Conservation (phyloP, 768 basidiomycete species). For the Dacryopinax spathularia region DNA sequence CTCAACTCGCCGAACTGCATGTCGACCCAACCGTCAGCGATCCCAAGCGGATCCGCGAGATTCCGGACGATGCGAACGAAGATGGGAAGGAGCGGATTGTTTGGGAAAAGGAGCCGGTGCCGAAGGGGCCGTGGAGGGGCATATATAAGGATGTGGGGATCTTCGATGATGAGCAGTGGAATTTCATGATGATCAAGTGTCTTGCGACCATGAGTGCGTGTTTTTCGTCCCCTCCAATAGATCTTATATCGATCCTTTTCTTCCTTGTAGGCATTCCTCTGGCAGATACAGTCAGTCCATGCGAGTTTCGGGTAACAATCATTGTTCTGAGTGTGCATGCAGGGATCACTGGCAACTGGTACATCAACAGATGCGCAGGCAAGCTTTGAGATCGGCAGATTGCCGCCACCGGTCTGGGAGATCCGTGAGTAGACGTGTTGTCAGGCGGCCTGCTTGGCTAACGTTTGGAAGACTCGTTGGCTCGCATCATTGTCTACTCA, state of each 20-base stretch:
- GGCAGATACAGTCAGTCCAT: slow-evolving; percentile 34
- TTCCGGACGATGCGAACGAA: slow-evolving; percentile 55
- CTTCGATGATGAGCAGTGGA: slow-evolving; percentile 71
- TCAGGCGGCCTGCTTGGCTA: slow-evolving; percentile 9
- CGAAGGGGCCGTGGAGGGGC: slow-evolving; percentile 37
- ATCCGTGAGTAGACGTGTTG: slow-evolving; percentile 37
- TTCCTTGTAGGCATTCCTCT: slow-evolving; percentile 45
- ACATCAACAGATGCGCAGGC: slow-evolving; percentile 59
- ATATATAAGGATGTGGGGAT: slow-evolving; percentile 64
- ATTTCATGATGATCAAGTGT: slow-evolving; percentile 77
- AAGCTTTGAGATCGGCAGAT: slow-evolving; percentile 55
- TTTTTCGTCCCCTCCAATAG: slow-evolving; percentile 6
- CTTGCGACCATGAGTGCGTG: slow-evolving; percentile 63
- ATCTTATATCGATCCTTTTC: not conserved
- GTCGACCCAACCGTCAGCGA: slow-evolving; percentile 63
- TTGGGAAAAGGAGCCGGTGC: slow-evolving; percentile 25
- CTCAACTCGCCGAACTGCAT: slow-evolving; percentile 65
- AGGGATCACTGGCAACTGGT: slow-evolving; percentile 58
- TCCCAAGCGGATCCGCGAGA: slow-evolving; percentile 47
- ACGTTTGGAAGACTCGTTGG: slow-evolving; percentile 47
- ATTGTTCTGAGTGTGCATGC: not conserved
- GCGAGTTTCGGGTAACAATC: not conserved
- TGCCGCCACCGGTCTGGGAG: slow-evolving; percentile 60
- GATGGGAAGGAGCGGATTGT: slow-evolving; percentile 20
- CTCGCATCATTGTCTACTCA: slow-evolving; percentile 76